Percentiles rank a stretch among this genome's conserved stretches.
Evolutionary conservation across 345 rosid species (phyloP).

Genomic region (Dipteronia sinensis): DNA sequence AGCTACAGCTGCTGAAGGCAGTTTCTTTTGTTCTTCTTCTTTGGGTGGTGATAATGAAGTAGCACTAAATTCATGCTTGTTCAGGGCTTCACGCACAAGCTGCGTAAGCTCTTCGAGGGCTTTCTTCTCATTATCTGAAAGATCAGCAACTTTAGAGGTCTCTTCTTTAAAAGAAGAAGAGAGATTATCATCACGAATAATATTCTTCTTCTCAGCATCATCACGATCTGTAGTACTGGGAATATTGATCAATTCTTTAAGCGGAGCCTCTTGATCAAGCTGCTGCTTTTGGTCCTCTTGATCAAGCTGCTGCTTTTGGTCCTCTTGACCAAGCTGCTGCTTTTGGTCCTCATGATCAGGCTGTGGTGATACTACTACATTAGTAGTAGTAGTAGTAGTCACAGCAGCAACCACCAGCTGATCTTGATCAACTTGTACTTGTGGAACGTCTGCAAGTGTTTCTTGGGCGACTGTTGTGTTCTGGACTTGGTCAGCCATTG

Average conservation of each 20-base stretch:
- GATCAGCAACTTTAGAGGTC: slow-evolving; percentile 54
- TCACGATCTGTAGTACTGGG: too few relatives aligned
- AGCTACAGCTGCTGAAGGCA: background rate
- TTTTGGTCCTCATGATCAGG: background rate
- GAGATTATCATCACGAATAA: background rate
- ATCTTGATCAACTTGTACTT: too few relatives aligned
- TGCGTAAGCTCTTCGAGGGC: slow-evolving; percentile 60
- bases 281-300: background rate
- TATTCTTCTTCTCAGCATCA: slow-evolving; percentile 12
- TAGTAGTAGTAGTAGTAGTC: too few relatives aligned
- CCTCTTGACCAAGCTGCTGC: slow-evolving; percentile 8
- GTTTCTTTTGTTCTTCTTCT: background rate
- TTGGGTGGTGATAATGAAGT: slow-evolving; percentile 30
- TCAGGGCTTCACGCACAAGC: slow-evolving; percentile 57
- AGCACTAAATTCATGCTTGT: slow-evolving; percentile 42
- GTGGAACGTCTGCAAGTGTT: too few relatives aligned
- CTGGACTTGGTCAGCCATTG: background rate
- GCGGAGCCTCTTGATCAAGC: slow-evolving; percentile 8
- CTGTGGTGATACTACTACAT: background rate
- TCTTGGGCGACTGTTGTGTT: background rate
- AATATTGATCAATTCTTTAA: background rate
- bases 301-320: too few relatives aligned
- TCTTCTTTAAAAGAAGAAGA: slow-evolving; percentile 67
- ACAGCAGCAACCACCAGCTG: too few relatives aligned
- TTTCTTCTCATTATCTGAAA: slow-evolving; percentile 56